phyloP scores from a whole-genome alignment of 352 stramenopile species.

The Halophytophthora polymorphica region DNA sequence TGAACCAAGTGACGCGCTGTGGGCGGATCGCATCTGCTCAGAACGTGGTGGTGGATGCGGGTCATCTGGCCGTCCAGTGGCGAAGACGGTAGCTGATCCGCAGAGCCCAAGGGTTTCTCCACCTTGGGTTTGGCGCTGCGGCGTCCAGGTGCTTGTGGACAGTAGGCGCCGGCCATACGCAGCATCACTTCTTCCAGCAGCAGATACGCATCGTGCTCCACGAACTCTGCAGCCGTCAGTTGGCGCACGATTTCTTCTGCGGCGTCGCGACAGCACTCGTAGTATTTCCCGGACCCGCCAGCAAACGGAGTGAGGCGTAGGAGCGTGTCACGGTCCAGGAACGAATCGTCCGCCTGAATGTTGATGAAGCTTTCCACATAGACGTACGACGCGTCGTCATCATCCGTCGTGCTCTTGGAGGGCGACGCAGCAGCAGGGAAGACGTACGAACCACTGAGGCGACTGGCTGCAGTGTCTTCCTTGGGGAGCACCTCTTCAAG shows the following conservation, averaged over 20 bases:
- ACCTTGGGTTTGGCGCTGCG: conserved; percentile 7
- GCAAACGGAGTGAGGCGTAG: conserved; percentile 44
- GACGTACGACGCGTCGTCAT: conserved; percentile 63
- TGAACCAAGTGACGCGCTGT: conserved; percentile 44
- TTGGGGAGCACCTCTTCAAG: conserved; percentile 15
- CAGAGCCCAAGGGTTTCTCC: conserved; percentile 23
- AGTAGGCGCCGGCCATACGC: conserved; percentile 72
- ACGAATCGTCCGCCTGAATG: conserved; percentile 39
- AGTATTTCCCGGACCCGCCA: conserved; percentile 36
- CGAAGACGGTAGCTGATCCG: conserved; percentile 32
- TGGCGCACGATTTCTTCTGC: conserved; percentile 50
- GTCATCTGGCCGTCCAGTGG: conserved; percentile 76
- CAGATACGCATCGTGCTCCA: conserved; percentile 70
- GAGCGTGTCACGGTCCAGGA: conserved; percentile 41
- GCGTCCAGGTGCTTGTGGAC: conserved; percentile 25
- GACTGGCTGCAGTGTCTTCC: conserved; percentile 9
- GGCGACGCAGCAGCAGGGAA: conserved; percentile 11
- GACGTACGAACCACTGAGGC: conserved; percentile 15
- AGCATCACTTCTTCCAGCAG: conserved; percentile 71
- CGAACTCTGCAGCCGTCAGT: conserved; percentile 36
- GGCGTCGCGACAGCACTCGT: conserved; percentile 63
- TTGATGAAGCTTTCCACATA: conserved; percentile 72
- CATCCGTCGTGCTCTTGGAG: conserved; percentile 23
- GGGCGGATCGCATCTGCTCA: conserved; percentile 60
- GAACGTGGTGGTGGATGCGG: conserved; percentile 62